A percentile compares a stretch with the other conserved stretches of the same genome.
Conservation (phyloP, 1,139 yeast genomes). For the Protomyces pachydermus region DNA sequence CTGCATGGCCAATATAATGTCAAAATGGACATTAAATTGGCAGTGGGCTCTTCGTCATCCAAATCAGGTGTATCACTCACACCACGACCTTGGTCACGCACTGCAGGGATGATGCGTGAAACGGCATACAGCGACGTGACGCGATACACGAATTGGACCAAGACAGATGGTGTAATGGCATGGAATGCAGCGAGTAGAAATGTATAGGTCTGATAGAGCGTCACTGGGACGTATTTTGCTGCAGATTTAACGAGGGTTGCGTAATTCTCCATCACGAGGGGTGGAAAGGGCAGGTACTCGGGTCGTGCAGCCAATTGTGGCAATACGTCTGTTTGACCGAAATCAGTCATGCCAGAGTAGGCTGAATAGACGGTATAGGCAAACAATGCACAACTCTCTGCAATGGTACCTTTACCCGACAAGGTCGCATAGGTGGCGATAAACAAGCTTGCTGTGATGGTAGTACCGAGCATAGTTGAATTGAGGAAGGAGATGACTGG, state of each 20-base stretch:
- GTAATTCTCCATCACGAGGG: conserved; percentile 35
- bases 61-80: conserved; percentile 24
- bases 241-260: conserved; percentile 44
- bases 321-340: conserved; percentile 35
- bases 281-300: conserved; percentile 32
- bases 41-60: conserved; percentile 5
- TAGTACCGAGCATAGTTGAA: conserved; percentile 80
- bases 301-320: conserved; percentile 24
- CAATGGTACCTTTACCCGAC: conserved; percentile 76
- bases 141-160: conserved; percentile 76
- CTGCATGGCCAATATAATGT: conserved; percentile 59
- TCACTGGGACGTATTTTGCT: conserved; percentile 46
- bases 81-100: conserved; percentile 36
- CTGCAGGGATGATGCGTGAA: conserved; percentile 82
- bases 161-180: conserved; percentile 74
- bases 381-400: conserved; percentile 77
- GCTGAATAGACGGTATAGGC: conserved; percentile 83
- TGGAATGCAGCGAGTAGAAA: conserved; percentile 63
- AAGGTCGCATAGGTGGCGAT: conserved; percentile 79
- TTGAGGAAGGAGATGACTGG: conserved; percentile 64
- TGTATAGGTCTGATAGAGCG: conserved; percentile 59
- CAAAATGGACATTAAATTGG: conserved; percentile 31
- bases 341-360: conserved; percentile 31
- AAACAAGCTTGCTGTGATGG: conserved; percentile 68
- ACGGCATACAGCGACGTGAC: conserved; percentile 88